phyloP scores from a whole-genome alignment of 169 alveolate genomes.

The Toxoplasma gondii region DNA sequence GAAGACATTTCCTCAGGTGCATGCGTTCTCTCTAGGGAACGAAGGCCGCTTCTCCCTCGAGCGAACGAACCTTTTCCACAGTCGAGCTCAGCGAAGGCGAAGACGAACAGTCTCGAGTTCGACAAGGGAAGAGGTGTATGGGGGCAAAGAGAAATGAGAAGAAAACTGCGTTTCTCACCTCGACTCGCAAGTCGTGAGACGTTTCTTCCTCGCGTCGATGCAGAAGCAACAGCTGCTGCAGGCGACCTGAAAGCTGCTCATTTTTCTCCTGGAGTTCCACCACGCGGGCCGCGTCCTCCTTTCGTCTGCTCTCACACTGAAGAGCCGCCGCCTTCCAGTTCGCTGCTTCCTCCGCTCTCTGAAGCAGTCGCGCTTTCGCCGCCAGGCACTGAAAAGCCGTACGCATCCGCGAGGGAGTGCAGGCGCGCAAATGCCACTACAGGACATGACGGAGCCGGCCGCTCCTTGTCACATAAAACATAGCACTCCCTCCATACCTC shows the following conservation, averaged over 20 bases:
- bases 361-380: background rate
- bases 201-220: constrained; percentile 10
- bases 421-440: background rate
- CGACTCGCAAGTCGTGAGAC: background rate
- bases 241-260: background rate
- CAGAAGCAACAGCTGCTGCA: constrained; percentile 8
- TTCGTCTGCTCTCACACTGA: background rate
- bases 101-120: too few species aligned
- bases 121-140: too few species aligned
- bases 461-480: too few species aligned
- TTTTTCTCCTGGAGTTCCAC: background rate
- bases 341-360: background rate
- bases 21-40: too few species aligned
- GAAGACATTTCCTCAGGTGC: too few species aligned
- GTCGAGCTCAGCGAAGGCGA: too few species aligned
- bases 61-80: too few species aligned
- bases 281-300: background rate
- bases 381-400: background rate
- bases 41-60: too few species aligned
- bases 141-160: too few species aligned
- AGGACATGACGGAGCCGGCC: background rate
- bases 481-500: too few species aligned
- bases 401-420: background rate
- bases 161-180: too few species aligned
- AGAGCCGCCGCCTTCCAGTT: constrained; percentile 11